Percentiles rank a stretch among this genome's conserved stretches.
phyloP scores from a whole-genome alignment of 2,329 filamentous ascomycete species.

The Nakataea oryzae region DNA sequence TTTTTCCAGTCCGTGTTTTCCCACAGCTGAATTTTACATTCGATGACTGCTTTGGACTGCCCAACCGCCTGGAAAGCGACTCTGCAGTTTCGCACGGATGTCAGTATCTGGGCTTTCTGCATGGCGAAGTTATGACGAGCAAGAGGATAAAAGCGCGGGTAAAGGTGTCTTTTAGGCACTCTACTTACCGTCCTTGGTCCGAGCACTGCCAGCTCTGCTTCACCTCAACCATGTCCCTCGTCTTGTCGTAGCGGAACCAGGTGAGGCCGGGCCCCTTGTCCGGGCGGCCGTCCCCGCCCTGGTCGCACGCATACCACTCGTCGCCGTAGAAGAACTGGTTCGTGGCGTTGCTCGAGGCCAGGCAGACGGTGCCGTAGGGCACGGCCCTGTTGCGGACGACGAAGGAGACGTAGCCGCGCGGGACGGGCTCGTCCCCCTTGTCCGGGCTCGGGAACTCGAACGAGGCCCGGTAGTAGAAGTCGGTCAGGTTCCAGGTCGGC shows the following conservation, averaged over 20 bases:
- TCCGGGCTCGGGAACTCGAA: background rate
- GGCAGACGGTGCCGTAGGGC: constrained; percentile 1
- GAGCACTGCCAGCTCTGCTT: constrained; percentile 3
- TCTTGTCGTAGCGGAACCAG: constrained; percentile 1
- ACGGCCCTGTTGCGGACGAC: constrained; percentile 1
- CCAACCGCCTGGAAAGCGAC: background rate
- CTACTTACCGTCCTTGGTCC: background rate
- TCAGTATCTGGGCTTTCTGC: background rate
- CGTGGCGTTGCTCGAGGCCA: background rate
- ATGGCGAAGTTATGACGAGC: background rate
- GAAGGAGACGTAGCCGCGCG: background rate
- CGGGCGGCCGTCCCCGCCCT: background rate
- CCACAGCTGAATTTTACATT: background rate
- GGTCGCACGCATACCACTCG: constrained; percentile 4
- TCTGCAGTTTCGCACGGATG: background rate
- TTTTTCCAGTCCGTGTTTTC: constrained; percentile 1
- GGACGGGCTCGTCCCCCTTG: background rate
- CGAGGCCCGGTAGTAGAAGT: background rate
- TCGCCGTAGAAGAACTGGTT: constrained; percentile 1
- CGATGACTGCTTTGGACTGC: background rate
- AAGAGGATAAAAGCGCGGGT: background rate
- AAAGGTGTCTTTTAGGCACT: background rate
- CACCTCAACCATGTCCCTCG: background rate
- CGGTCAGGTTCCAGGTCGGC: background rate
- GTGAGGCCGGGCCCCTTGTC: background rate